A percentile compares a stretch with the other conserved stretches of the same genome.
Conservation (phyloP, 2,329 filamentous ascomycete species). For the Calonectria hongkongensis region DNA sequence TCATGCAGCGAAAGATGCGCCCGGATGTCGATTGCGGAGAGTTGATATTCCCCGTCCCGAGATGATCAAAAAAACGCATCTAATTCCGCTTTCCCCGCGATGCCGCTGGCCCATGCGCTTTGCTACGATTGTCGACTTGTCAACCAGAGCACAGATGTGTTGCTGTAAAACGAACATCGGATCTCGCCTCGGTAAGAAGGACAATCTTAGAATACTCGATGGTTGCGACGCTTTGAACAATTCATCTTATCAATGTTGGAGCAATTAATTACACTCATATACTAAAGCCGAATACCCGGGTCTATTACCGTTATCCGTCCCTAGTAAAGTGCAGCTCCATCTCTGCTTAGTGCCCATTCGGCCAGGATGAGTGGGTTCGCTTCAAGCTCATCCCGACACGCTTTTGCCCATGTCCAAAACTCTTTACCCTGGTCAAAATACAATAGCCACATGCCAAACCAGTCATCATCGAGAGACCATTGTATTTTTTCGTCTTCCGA, state of each 20-base stretch:
- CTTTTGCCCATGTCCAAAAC: background rate
- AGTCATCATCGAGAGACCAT: background rate
- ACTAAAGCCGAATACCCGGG: background rate
- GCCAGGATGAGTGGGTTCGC: background rate
- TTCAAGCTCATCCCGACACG: background rate
- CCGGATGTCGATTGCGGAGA: background rate
- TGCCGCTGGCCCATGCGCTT: too few relatives aligned
- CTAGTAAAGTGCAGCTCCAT: background rate
- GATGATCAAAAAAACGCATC: too few relatives aligned
- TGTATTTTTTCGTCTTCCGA: background rate
- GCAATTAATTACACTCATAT: too few relatives aligned
- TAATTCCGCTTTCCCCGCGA: too few relatives aligned
- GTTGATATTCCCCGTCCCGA: too few relatives aligned
- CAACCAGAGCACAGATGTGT: too few relatives aligned
- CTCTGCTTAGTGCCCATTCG: conserved; percentile 5
- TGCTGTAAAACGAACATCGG: too few relatives aligned
- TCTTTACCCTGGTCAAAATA: background rate
- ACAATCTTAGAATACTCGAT: too few relatives aligned
- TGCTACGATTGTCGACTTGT: too few relatives aligned
- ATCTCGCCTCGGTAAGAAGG: too few relatives aligned
- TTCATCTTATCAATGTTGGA: too few relatives aligned
- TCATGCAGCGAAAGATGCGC: background rate
- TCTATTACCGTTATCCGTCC: background rate
- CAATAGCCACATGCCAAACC: background rate
- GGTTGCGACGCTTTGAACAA: too few relatives aligned